Evolutionary conservation across 2,329 filamentous ascomycete genomes (phyloP), one percentile per base, ranked within the genome.

Genomic region (Trichoderma asperellum): DNA sequence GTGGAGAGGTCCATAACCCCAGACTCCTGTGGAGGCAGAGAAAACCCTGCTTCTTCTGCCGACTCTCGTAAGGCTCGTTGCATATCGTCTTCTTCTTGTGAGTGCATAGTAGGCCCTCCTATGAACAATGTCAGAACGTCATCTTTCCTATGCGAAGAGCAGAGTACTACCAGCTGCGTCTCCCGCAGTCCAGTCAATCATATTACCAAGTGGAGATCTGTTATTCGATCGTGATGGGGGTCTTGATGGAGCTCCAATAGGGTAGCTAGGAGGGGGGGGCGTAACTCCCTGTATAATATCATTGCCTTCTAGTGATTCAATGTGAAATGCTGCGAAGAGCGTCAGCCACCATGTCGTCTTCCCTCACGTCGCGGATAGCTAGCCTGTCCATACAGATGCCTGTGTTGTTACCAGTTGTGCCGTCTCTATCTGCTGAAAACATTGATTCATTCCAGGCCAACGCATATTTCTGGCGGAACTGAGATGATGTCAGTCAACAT

Each of bases 141-240:
- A 21, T 37, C 24, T 59, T 29, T 61, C 71, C 40, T 2, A 21
- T 62, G 71, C 62, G 49, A n/a, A 43, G 49, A 16, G 11, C 49
- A 56, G 56, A 70, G 73, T 72, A 76, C 29, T 82, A 84, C 82
- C 82, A 72, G 82, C 76, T 72, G 79, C 77, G 65, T 82, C 79
- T 64, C 78, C 77, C 32, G 80, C 77, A 68, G 80, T 80, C 79
- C 84, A 83, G 64, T 87, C 84, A 72, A 83, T 79, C 71, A 86
- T 79, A 73, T 80, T 85, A 76, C 83, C 81, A 70, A 89, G 76
- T 10, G 88, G 87, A 40, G 88, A 89, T 74, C 82, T 83, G 72
- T 84, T 84, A 70, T 85, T 86, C 56, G 85, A 82, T 77, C 88
- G 81, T 27, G 88, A 90, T 1, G 88, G 88, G n/a, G 88, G 88